phyloP scores from a whole-genome alignment of 495 filamentous ascomycete species.

The Lentithecium fluviatile region DNA sequence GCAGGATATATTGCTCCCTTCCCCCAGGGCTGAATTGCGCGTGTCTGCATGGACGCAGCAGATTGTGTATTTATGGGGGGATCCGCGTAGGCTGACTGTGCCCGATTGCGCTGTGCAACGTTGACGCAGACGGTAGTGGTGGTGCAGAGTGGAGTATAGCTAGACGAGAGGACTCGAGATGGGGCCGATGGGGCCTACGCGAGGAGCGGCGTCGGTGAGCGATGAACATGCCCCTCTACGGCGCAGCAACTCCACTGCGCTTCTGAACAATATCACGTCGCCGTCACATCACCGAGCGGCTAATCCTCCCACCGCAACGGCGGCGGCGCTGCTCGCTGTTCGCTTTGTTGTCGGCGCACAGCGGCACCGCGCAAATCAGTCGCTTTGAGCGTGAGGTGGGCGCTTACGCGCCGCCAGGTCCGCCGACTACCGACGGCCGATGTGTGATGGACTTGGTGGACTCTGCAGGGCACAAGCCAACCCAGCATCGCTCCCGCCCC shows the following conservation, averaged over 20 bases:
- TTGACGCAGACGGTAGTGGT: neutral
- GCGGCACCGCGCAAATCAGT: too few relatives aligned
- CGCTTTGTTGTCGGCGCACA: too few relatives aligned
- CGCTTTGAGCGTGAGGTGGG: conserved; percentile 3
- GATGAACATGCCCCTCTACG: neutral
- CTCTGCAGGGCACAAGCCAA: too few relatives aligned
- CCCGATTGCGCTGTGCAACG: conserved; percentile 2
- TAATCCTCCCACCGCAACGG: conserved; percentile 16
- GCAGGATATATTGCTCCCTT: conserved; percentile 15
- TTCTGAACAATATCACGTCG: conserved; percentile 11
- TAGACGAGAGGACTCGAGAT: too few relatives aligned
- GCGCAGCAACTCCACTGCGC: neutral
- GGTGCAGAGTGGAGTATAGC: neutral
- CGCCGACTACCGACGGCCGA: too few relatives aligned
- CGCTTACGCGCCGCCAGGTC: conserved; percentile 23
- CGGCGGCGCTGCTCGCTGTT: neutral
- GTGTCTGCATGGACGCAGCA: neutral
- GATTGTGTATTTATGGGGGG: conserved; percentile 8
- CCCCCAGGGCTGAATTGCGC: conserved; percentile 25
- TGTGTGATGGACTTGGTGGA: too few relatives aligned
- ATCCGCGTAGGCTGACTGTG: conserved; percentile 15
- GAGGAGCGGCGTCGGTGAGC: neutral
- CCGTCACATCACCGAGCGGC: conserved; percentile 19
- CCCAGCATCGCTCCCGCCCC: too few relatives aligned
- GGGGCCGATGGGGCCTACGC: too few relatives aligned